These are phyloP conservation scores for Cystobasidium ongulense DNA, from an alignment of 768 basidiomycete genomes.

Conservation along the genomic window DNA sequence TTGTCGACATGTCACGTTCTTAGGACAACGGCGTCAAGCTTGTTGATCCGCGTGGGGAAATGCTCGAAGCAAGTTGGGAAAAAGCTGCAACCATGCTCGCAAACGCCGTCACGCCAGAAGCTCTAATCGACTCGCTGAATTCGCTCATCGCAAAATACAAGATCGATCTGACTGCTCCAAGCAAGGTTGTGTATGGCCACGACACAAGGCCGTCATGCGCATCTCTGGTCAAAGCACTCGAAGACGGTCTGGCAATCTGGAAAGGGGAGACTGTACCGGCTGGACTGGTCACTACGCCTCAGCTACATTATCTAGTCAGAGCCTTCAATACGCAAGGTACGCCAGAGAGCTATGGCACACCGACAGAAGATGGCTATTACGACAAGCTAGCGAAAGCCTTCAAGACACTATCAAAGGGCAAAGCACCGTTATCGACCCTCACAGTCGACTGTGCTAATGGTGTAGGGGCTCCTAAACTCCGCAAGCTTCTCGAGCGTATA, in stretches of 20 bases:
- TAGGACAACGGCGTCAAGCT: conserved; percentile 99
- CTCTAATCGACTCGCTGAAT: conserved; percentile 61
- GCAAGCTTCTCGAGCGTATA: conserved; percentile 57
- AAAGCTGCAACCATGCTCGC: conserved; percentile 72
- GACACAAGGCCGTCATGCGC: conserved; percentile 87
- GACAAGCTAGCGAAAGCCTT: conserved; percentile 72
- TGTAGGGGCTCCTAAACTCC: conserved; percentile 71
- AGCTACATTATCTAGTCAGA: conserved; percentile 88
- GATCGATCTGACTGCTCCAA: conserved; percentile 70
- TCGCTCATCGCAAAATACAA: conserved; percentile 57
- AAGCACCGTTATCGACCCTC: conserved; percentile 44
- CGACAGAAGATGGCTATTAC: conserved; percentile 68
- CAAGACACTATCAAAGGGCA: conserved; percentile 59
- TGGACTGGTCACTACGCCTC: conserved; percentile 83
- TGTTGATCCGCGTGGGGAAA: conserved; percentile 93
- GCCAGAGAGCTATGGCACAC: conserved; percentile 67
- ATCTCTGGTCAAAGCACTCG: conserved; percentile 63
- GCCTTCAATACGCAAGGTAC: conserved; percentile 79
- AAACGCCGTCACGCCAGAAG: conserved; percentile 67
- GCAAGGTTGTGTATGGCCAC: conserved; percentile 77
- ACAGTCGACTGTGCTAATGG: conserved; percentile 98
- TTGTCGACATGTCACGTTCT: neutral
- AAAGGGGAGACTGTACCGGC: conserved; percentile 56
- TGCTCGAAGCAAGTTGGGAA: conserved; percentile 94
- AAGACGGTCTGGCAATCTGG: conserved; percentile 58